Percentiles rank a stretch among this genome's conserved stretches.
These are phyloP conservation scores for Venustampulla echinocandica DNA, from an alignment of 495 filamentous ascomycete species.

Conservation along the genomic window DNA sequence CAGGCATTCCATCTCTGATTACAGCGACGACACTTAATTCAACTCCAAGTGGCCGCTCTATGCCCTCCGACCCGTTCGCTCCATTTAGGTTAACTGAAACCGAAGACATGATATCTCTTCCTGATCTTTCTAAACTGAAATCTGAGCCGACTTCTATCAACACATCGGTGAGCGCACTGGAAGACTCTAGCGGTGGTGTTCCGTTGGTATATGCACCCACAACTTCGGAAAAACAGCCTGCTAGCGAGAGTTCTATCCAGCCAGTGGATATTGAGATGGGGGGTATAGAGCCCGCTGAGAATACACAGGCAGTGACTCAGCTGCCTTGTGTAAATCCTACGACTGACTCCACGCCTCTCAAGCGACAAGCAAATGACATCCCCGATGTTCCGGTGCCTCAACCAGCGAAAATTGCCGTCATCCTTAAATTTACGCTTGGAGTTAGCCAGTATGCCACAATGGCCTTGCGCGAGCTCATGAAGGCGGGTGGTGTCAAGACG, in stretches of 20 bases:
- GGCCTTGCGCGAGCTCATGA: slow-evolving; percentile 81
- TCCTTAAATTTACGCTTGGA: slow-evolving; percentile 77
- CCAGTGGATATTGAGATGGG: no score
- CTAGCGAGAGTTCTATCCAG: no score
- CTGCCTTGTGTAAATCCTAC: no score
- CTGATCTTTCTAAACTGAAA: no score
- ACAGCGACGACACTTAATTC: not conserved
- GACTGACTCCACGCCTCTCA: not conserved
- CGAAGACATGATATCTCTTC: no score
- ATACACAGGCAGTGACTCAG: no score
- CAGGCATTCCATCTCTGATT: not conserved
- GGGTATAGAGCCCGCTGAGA: not conserved
- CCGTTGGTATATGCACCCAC: not conserved
- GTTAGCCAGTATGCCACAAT: slow-evolving; percentile 91
- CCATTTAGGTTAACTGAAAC: no score
- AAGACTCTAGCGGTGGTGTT: slow-evolving; percentile 2
- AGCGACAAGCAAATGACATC: not conserved
- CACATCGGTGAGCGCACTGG: not conserved
- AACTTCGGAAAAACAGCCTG: not conserved
- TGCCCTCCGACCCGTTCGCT: not conserved
- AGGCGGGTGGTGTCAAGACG: slow-evolving; percentile 46
- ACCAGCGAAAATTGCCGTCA: slow-evolving; percentile 62
- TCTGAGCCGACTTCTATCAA: no score
- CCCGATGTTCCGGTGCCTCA: no score
- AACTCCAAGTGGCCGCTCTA: not conserved